A percentile compares a stretch with the other conserved stretches of the same genome.
Evolutionary conservation across 2,329 filamentous ascomycete species (phyloP).

Genomic region (Hortaea werneckii): DNA sequence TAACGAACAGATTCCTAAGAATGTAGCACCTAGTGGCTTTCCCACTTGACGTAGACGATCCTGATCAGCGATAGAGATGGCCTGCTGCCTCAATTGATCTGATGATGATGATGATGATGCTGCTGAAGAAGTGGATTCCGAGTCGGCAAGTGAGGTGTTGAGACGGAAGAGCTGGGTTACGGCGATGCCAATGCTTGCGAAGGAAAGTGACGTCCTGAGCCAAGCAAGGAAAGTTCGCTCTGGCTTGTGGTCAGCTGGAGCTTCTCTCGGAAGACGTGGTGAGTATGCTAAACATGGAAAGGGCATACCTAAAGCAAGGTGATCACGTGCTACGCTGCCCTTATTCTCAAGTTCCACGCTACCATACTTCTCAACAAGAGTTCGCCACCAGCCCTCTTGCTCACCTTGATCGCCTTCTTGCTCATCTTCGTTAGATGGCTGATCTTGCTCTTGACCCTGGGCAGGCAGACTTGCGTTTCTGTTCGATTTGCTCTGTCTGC

Average conservation of each 20-base stretch:
- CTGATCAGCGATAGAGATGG: constrained; percentile 9
- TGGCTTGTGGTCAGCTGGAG: constrained; percentile 23
- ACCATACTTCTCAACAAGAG: constrained; percentile 49
- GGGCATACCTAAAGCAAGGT: constrained; percentile 61
- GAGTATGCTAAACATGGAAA: neutral
- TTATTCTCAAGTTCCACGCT: constrained; percentile 75
- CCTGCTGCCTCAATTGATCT: neutral
- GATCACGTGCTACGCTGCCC: constrained; percentile 72
- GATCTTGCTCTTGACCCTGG: neutral
- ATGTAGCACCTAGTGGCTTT: constrained; percentile 65
- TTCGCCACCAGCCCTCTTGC: constrained; percentile 42
- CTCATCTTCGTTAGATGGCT: constrained; percentile 1
- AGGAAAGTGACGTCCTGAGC: constrained; percentile 71
- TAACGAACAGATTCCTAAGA: constrained; percentile 50
- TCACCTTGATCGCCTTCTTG: constrained; percentile 14
- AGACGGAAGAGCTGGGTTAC: constrained; percentile 78
- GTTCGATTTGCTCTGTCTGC: constrained; percentile 1
- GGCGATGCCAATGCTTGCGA: constrained; percentile 73
- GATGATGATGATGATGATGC: constrained; percentile 4
- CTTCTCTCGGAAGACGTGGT: neutral
- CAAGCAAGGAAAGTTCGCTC: constrained; percentile 79
- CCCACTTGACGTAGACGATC: constrained; percentile 51
- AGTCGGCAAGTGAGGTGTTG: constrained; percentile 50
- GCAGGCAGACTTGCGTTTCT: constrained; percentile 2
- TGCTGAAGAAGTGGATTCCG: constrained; percentile 6